phyloP scores from a whole-genome alignment of 805 yeast genomes.

The Isabelozyma heimii region DNA sequence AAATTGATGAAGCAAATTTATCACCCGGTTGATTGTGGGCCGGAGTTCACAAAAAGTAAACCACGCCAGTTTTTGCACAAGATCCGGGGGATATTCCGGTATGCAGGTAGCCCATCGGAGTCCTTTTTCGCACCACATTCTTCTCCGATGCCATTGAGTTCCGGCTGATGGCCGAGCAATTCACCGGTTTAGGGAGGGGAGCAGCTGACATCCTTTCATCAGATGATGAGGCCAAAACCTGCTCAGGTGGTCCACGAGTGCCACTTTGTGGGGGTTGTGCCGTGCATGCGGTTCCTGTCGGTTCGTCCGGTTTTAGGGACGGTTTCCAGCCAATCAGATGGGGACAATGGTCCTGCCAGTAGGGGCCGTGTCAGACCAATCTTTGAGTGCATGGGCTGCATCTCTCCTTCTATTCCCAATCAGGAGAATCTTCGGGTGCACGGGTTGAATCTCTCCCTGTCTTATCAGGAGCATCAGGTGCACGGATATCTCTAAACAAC shows the following conservation, averaged over 20 bases:
- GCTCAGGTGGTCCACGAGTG: neutral
- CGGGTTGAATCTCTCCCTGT: too few relatives aligned
- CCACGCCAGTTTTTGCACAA: neutral
- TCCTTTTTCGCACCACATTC: neutral
- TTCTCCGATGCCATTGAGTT: neutral
- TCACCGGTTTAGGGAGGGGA: neutral
- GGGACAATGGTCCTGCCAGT: neutral
- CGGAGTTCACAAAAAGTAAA: constrained; percentile 10
- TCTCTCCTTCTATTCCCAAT: too few relatives aligned
- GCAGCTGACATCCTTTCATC: neutral
- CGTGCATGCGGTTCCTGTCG: too few relatives aligned
- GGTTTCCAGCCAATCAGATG: neutral
- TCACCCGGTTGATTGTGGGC: constrained; percentile 25
- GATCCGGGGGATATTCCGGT: neutral
- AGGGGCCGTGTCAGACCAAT: neutral
- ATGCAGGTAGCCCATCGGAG: neutral
- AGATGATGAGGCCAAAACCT: neutral
- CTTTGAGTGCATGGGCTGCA: neutral
- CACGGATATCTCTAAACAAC: neutral
- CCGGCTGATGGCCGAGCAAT: neutral
- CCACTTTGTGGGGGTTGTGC: too few relatives aligned
- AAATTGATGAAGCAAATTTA: neutral
- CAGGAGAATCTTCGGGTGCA: too few relatives aligned
- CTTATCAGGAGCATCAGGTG: neutral
- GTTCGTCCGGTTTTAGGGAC: too few relatives aligned